Evolutionary conservation across 1,284 basidiomycete species (phyloP).

Genomic region (Polyporus tsugae): DNA sequence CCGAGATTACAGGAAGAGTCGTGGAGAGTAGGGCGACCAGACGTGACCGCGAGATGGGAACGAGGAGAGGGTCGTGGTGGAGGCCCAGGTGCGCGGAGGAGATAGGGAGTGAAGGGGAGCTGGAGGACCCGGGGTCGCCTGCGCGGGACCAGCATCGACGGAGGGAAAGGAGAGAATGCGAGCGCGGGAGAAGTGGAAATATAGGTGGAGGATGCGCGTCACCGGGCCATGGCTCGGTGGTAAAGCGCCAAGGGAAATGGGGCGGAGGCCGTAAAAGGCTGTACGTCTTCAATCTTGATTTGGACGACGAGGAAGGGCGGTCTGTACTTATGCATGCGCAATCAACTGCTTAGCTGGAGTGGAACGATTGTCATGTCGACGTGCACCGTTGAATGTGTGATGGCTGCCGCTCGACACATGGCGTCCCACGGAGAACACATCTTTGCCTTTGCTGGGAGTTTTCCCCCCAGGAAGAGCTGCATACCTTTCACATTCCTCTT

Average conservation of each 20-base stretch:
- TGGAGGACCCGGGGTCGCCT: conserved; percentile 24
- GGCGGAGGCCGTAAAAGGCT: conserved; percentile 18
- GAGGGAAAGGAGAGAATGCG: conserved; percentile 22
- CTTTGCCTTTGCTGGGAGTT: background rate
- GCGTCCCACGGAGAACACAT: background rate
- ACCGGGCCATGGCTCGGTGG: conserved; percentile 27
- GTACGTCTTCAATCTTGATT: conserved; percentile 28
- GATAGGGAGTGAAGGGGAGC: conserved; percentile 13
- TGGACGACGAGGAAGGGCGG: conserved; percentile 4
- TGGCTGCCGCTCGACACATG: conserved; percentile 22
- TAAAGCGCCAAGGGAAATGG: conserved; percentile 25
- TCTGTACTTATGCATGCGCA: conserved; percentile 7
- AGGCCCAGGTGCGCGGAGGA: background rate
- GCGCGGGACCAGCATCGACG: conserved; percentile 31
- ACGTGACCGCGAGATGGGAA: background rate
- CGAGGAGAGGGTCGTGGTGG: conserved; percentile 8
- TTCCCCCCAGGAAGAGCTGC: background rate
- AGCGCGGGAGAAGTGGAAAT: conserved; percentile 30
- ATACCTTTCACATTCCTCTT: background rate
- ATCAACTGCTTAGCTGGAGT: conserved; percentile 21
- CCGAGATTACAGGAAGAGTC: background rate
- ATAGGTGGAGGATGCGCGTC: conserved; percentile 29
- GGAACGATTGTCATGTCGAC: conserved; percentile 35
- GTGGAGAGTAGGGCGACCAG: conserved; percentile 2
- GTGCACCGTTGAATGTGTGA: conserved; percentile 21